phyloP scores from a whole-genome alignment of 352 stramenopile species.

The Pythium insidiosum region DNA sequence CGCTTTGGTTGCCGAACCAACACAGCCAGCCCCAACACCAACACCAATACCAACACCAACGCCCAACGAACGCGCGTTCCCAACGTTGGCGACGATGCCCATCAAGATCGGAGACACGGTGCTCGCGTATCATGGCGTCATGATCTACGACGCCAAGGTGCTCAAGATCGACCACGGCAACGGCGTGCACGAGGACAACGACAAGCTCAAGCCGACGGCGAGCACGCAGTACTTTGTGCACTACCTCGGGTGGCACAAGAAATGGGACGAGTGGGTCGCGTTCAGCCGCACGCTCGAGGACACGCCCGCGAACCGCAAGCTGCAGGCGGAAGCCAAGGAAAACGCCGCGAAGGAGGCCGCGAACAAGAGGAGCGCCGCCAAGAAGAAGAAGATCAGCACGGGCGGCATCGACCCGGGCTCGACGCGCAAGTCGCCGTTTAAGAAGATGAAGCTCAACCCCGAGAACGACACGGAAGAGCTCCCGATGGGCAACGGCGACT shows the following conservation, averaged over 20 bases:
- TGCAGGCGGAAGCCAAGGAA: slow-evolving; percentile 44
- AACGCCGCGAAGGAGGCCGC: slow-evolving; percentile 10
- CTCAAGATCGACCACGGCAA: slow-evolving; percentile 72
- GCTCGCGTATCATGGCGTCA: slow-evolving; percentile 69
- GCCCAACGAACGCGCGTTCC: background rate
- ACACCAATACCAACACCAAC: background rate
- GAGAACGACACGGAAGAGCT: slow-evolving; percentile 69
- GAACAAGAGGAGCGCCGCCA: slow-evolving; percentile 13
- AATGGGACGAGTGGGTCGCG: slow-evolving; percentile 88
- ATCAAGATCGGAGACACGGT: slow-evolving; percentile 66
- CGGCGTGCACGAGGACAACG: slow-evolving; percentile 29
- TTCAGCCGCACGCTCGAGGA: slow-evolving; percentile 66
- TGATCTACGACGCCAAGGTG: slow-evolving; percentile 85
- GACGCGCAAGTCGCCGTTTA: slow-evolving; percentile 62
- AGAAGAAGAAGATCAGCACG: slow-evolving; percentile 66
- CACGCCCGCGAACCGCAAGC: slow-evolving; percentile 36
- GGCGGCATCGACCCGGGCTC: slow-evolving; percentile 37
- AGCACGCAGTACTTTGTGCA: slow-evolving; percentile 82
- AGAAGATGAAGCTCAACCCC: slow-evolving; percentile 55
- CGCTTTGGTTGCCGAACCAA: no score
- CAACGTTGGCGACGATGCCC: slow-evolving; percentile 28
- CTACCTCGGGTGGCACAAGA: slow-evolving; percentile 89
- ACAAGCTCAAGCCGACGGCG: slow-evolving; percentile 17
- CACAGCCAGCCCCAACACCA: background rate
- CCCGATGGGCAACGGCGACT: slow-evolving; percentile 14